Evolutionary conservation across 768 basidiomycete species (phyloP).

Genomic region (Boletus fagicola): DNA sequence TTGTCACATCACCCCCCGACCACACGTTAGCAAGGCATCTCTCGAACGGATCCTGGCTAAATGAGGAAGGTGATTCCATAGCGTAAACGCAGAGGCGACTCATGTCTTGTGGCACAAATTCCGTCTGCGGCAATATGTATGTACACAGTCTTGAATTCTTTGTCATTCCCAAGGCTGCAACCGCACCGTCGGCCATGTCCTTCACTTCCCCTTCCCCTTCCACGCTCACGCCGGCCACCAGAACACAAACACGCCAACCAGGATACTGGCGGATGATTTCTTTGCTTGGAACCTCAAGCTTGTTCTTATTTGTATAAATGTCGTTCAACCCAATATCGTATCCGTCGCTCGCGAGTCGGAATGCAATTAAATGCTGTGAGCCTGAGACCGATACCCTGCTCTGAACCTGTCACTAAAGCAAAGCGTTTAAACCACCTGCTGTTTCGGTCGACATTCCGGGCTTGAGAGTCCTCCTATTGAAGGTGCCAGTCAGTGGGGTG

Average conservation of each 20-base stretch:
- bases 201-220: background rate
- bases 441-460: background rate
- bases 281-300: background rate
- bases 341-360: background rate
- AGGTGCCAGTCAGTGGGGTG: background rate
- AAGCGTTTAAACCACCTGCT: background rate
- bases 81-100: too few relatives aligned
- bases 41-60: too few relatives aligned
- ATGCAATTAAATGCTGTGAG: background rate
- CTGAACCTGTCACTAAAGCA: background rate
- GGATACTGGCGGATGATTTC: background rate
- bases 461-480: background rate
- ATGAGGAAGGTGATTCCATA: too few relatives aligned
- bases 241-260: background rate
- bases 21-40: too few relatives aligned
- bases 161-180: background rate
- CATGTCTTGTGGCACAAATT: too few relatives aligned
- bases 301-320: background rate
- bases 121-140: too few relatives aligned
- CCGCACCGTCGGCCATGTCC: background rate
- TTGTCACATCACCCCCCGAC: too few relatives aligned
- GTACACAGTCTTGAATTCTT: too few relatives aligned
- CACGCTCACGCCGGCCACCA: background rate
- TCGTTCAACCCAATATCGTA: background rate
- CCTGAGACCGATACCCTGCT: background rate